Conservation (phyloP, 2,329 filamentous ascomycete species). For the Didymella pinodella region DNA sequence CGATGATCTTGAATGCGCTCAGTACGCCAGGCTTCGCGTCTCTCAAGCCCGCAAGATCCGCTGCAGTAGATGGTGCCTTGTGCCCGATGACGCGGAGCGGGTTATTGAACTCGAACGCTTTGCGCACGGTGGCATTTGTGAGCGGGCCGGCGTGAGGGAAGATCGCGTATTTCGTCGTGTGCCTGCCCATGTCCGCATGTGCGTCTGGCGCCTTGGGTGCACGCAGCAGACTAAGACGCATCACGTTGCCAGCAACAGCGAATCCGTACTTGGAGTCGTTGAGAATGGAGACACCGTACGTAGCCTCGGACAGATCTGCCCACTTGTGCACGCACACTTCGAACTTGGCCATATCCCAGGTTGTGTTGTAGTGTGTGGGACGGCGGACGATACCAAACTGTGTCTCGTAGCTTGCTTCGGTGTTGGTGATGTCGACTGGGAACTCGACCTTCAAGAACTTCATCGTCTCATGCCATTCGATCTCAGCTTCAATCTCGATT, state of each 20-base stretch:
- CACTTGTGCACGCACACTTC: constrained; percentile 97
- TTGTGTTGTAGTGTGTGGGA: constrained; percentile 97
- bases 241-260: constrained; percentile 84
- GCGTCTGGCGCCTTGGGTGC: constrained; percentile 92
- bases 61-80: constrained; percentile 42
- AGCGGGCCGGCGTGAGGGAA: constrained; percentile 81
- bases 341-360: constrained; percentile 97
- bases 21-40: constrained; percentile 38
- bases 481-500: constrained; percentile 81
- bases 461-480: constrained; percentile 98
- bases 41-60: constrained; percentile 7
- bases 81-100: constrained; percentile 67
- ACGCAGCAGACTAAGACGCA: constrained; percentile 86
- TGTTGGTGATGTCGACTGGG: constrained; percentile 88
- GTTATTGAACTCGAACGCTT: constrained; percentile 90
- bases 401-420: constrained; percentile 92
- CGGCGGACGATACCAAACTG: constrained; percentile 88
- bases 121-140: constrained; percentile 76
- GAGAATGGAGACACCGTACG: constrained; percentile 89
- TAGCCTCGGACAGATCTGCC: constrained; percentile 86
- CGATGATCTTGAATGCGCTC: constrained; percentile 72
- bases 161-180: constrained; percentile 89
- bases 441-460: constrained; percentile 99
- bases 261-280: constrained; percentile 98
- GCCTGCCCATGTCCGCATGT: constrained; percentile 91